Evolutionary conservation across 2,329 filamentous ascomycete species (phyloP).

Genomic region (Ramularia endophylla): DNA sequence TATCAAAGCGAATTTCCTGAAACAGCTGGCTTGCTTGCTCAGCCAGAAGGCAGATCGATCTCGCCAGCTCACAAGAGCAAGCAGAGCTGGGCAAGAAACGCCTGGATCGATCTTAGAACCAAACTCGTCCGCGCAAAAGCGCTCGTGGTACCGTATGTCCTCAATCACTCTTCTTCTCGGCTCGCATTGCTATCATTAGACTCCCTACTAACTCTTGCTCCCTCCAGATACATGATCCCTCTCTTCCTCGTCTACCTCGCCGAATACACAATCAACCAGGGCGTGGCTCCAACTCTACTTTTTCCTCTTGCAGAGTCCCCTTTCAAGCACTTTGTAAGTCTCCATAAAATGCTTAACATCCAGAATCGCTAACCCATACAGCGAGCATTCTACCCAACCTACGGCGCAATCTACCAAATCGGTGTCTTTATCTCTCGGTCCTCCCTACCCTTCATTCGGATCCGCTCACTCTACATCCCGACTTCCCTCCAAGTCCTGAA

Average conservation of each 20-base stretch:
- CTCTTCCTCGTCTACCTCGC: conserved; percentile 88
- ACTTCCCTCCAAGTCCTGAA: conserved; percentile 78
- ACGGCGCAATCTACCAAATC: conserved; percentile 88
- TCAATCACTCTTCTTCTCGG: no score
- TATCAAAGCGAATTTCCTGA: conserved; percentile 26
- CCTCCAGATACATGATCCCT: conserved; percentile 70
- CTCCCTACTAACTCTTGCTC: conserved; percentile 53
- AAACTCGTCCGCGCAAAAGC: conserved; percentile 49
- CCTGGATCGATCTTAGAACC: conserved; percentile 17
- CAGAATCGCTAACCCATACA: background rate
- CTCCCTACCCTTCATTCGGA: conserved; percentile 77
- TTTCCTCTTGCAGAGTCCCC: conserved; percentile 74
- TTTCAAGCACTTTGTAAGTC: conserved; percentile 58
- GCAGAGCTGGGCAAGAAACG: conserved; percentile 5
- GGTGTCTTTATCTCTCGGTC: conserved; percentile 94
- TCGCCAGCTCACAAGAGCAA: conserved; percentile 20
- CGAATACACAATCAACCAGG: conserved; percentile 97
- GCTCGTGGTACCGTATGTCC: conserved; percentile 11
- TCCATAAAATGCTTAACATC: background rate
- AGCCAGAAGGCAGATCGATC: conserved; percentile 23
- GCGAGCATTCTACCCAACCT: conserved; percentile 88
- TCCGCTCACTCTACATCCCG: conserved; percentile 75
- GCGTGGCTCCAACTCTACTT: conserved; percentile 80
- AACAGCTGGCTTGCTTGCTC: conserved; percentile 32
- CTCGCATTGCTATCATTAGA: no score